Percentiles rank a stretch among this genome's conserved stretches.
phyloP scores from a whole-genome alignment of 495 filamentous ascomycete genomes.

The Haplographium delicatum region DNA sequence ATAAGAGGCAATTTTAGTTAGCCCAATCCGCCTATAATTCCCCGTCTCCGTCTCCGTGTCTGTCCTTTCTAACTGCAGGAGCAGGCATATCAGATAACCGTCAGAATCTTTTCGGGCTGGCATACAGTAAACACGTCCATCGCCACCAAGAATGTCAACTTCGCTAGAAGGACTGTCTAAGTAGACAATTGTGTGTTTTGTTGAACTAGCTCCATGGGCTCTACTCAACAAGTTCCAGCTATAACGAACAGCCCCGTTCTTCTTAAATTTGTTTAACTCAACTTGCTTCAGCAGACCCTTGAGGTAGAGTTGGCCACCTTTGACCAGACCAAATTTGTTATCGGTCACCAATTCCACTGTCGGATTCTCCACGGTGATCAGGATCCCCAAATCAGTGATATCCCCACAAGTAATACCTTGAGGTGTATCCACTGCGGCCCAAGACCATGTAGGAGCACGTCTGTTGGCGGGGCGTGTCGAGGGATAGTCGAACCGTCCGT shows the following conservation, averaged over 20 bases:
- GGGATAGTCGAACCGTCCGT: not conserved
- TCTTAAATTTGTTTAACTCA: not conserved
- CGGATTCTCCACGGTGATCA: not conserved
- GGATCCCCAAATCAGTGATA: not conserved
- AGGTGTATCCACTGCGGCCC: constrained; percentile 11
- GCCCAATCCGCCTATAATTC: not conserved
- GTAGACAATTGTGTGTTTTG: not conserved
- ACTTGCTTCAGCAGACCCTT: not conserved
- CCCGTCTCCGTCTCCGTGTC: not conserved
- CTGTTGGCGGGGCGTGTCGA: not conserved
- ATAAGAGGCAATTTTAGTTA: not conserved
- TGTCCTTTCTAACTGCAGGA: not conserved
- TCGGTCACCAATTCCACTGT: not conserved
- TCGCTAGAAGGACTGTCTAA: not conserved
- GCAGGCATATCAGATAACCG: not conserved
- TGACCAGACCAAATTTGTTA: not conserved
- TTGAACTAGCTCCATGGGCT: not conserved
- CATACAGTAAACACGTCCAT: not conserved
- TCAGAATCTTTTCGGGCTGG: not conserved
- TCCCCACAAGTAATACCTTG: constrained; percentile 2
- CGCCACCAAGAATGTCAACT: not conserved
- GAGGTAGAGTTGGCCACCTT: not conserved
- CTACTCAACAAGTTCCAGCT: not conserved
- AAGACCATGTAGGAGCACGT: constrained; percentile 11
- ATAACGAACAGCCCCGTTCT: not conserved